Base-by-base conservation (phyloP, 192 early-diverging fungal species). In the Coemansia sp. region DNA sequence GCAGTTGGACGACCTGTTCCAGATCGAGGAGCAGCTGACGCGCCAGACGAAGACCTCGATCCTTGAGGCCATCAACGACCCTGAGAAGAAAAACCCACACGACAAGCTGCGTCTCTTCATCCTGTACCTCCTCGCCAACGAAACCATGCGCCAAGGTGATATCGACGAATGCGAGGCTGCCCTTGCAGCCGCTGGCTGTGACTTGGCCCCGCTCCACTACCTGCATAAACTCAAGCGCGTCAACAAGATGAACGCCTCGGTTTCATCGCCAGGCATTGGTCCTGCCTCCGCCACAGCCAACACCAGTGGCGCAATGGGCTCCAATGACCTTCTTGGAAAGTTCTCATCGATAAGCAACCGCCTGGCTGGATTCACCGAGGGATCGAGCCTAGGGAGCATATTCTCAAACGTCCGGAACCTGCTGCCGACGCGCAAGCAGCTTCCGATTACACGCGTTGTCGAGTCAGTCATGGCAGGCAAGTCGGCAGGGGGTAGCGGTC, bases 331-430 rank as follows among this genome's bases (percentile, higher is more conserved):
- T 61, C 68, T 82, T 39, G 80, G 80, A 68, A 84, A 90, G 39
- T 89, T 93, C 40, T 86, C 88, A 37, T 86, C 82, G 10, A 89
- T 93, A 73, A 81, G 91, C 85, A 86, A 46, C 51, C 72, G 72
- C 74, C 67, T 93, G n/a, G 88, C 89, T 1, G 90, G 92, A 53
- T 85, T 89, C 39, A 89, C 88, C 12, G 81, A 89, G 35, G 88
- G 86, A 61, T 86, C 87, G 31, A 89, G 88, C 33, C 82, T 93
- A 45, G 88, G 91, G 33, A 89, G 88, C 60, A 75, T 91, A 40
- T 72, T 92, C 63, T 89, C 94, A 7, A 94, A 94, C 6, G 96
- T 99, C 16, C 93, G 95, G 74, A 99, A 98, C 74, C 85, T 99
- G 55, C 79, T 99, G 43, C 95, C 96, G 0, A 87, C 92, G 5